These are phyloP conservation scores for Trichoderma sp. DNA, from an alignment of 2,329 filamentous ascomycete species.

Conservation along the genomic window DNA sequence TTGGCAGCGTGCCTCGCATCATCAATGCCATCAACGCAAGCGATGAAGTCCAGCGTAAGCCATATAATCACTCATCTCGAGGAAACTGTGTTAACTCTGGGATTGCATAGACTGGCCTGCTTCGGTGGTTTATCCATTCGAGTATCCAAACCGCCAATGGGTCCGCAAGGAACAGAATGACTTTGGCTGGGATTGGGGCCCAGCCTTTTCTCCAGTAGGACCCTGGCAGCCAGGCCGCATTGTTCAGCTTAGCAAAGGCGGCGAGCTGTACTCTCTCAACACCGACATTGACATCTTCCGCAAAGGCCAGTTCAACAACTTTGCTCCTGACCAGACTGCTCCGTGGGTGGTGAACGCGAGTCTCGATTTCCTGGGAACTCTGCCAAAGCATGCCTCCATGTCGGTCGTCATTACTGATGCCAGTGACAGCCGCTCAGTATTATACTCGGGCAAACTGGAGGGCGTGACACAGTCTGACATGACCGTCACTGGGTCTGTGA, in stretches of 20 bases:
- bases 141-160: slow-evolving; percentile 24
- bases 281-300: slow-evolving; percentile 57
- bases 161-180: slow-evolving; percentile 61
- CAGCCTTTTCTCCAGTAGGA: slow-evolving; percentile 59
- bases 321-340: slow-evolving; percentile 53
- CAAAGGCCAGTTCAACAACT: slow-evolving; percentile 55
- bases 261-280: slow-evolving; percentile 35
- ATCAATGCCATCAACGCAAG: slow-evolving; percentile 18
- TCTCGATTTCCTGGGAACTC: slow-evolving; percentile 52
- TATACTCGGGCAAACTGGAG: slow-evolving; percentile 32
- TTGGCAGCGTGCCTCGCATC: slow-evolving; percentile 25
- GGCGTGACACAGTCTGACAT: slow-evolving; percentile 30
- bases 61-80: fast-evolving
- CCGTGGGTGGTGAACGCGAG: slow-evolving; percentile 62
- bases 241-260: slow-evolving; percentile 43
- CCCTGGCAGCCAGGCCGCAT: slow-evolving; percentile 60
- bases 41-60: slow-evolving; percentile 13
- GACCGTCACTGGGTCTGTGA: slow-evolving; percentile 46
- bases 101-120: slow-evolving; percentile 14
- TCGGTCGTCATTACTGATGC: slow-evolving; percentile 45
- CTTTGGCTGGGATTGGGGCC: slow-evolving; percentile 65
- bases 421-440: slow-evolving; percentile 37
- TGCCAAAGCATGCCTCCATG: slow-evolving; percentile 44
- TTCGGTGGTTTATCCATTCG: slow-evolving; percentile 20
- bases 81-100: background rate